A percentile compares a stretch with the other conserved stretches of the same genome.
These are phyloP conservation scores for Kazachstania bromeliacearum DNA, from an alignment of 805 yeast genomes.

Conservation along the genomic window DNA sequence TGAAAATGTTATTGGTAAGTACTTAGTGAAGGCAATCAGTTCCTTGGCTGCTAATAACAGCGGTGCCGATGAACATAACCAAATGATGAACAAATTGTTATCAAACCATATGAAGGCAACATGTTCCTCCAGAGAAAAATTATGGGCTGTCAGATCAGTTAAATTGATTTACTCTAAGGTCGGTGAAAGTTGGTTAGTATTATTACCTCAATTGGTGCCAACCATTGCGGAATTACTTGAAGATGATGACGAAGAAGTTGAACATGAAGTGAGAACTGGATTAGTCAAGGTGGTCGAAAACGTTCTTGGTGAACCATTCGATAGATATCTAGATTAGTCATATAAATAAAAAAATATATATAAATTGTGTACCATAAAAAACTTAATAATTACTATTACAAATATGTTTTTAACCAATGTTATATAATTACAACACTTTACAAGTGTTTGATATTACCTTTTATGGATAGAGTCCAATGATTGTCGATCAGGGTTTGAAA, in stretches of 20 bases:
- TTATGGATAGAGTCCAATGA: no score
- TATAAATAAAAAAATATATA: background rate
- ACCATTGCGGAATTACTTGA: conserved; percentile 90
- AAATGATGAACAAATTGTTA: conserved; percentile 54
- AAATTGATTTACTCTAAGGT: conserved; percentile 79
- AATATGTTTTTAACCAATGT: background rate
- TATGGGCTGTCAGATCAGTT: conserved; percentile 73
- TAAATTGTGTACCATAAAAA: background rate
- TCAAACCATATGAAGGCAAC: conserved; percentile 60
- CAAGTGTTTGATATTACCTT: no score
- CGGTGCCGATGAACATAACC: conserved; percentile 65
- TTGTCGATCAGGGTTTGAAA: no score
- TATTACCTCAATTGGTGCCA: conserved; percentile 92
- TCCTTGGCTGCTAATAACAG: conserved; percentile 63
- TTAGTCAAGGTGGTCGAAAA: conserved; percentile 85
- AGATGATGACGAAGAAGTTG: conserved; percentile 91
- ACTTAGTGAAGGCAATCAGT: conserved; percentile 70
- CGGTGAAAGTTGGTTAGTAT: conserved; percentile 88
- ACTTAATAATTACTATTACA: background rate
- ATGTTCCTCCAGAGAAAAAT: conserved; percentile 48
- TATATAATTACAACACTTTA: background rate
- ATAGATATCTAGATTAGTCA: conserved; percentile 53
- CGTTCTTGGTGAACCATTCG: conserved; percentile 91
- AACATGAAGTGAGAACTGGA: conserved; percentile 81
- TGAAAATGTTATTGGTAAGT: conserved; percentile 68